A percentile compares a stretch with the other conserved stretches of the same genome.
phyloP scores from a whole-genome alignment of 257 asterid genomes.

The Ligustrum vulgare region DNA sequence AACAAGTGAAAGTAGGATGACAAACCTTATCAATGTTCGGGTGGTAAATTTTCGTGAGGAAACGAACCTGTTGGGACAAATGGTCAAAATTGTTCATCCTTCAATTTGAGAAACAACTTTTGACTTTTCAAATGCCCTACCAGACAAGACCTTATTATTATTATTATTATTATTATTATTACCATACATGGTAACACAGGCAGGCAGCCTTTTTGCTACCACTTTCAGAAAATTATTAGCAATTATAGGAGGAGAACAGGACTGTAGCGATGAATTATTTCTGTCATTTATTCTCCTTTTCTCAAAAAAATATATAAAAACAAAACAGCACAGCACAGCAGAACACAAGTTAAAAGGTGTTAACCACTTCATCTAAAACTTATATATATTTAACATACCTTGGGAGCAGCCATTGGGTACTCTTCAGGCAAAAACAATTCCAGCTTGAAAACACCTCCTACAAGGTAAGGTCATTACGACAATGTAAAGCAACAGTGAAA shows the following conservation, averaged over 20 bases:
- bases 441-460: slow-evolving; percentile 98
- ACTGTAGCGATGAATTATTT: too few species aligned
- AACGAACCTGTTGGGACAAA: slow-evolving; percentile 75
- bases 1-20: slow-evolving; percentile 16
- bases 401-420: slow-evolving; percentile 99
- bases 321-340: too few species aligned
- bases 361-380: too few species aligned
- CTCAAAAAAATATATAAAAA: background rate
- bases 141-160: background rate
- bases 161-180: too few species aligned
- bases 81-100: slow-evolving; percentile 24
- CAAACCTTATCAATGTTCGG: slow-evolving; percentile 98
- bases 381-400: slow-evolving; percentile 65
- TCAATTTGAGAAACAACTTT: slow-evolving; percentile 19
- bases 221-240: too few species aligned
- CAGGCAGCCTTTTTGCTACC: too few species aligned
- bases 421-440: slow-evolving; percentile 96
- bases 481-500: background rate
- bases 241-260: too few species aligned
- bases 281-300: too few species aligned
- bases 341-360: too few species aligned
- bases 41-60: slow-evolving; percentile 98
- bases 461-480: slow-evolving; percentile 16
- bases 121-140: background rate
- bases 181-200: too few species aligned